Conservation (phyloP, 495 filamentous ascomycete species). For the Pseudoneurospora amorphoporcata region DNA sequence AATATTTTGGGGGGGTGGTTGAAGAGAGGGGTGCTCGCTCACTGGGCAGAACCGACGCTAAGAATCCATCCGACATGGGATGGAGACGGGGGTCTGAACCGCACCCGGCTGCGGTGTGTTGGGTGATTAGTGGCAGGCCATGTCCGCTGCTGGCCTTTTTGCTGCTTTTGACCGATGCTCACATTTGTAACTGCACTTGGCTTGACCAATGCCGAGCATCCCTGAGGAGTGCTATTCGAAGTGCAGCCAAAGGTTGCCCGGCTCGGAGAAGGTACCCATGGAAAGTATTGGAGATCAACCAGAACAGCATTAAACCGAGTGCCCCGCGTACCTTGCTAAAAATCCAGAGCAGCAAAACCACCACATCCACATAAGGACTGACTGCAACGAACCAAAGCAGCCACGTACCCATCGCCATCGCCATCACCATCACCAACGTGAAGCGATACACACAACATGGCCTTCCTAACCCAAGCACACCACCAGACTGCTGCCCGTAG, state of each 20-base stretch:
- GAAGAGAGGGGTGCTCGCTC: not conserved
- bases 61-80: not conserved
- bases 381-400: not conserved
- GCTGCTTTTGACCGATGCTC: not conserved
- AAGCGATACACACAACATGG: not conserved
- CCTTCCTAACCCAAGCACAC: not conserved
- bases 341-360: not conserved
- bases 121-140: not conserved
- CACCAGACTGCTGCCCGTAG: not conserved
- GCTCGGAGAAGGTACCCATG: not conserved
- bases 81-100: not conserved
- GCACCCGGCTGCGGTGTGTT: not conserved
- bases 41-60: not conserved
- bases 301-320: not conserved
- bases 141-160: not conserved
- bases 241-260: not conserved
- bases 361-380: not conserved
- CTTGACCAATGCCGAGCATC: not conserved
- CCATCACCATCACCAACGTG: not conserved
- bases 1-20: not conserved
- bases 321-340: not conserved
- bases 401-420: not conserved
- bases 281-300: not conserved
- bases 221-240: not conserved
- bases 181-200: not conserved